Evolutionary conservation across 306 rosid species (phyloP).

Genomic region (Rubus idaeus): DNA sequence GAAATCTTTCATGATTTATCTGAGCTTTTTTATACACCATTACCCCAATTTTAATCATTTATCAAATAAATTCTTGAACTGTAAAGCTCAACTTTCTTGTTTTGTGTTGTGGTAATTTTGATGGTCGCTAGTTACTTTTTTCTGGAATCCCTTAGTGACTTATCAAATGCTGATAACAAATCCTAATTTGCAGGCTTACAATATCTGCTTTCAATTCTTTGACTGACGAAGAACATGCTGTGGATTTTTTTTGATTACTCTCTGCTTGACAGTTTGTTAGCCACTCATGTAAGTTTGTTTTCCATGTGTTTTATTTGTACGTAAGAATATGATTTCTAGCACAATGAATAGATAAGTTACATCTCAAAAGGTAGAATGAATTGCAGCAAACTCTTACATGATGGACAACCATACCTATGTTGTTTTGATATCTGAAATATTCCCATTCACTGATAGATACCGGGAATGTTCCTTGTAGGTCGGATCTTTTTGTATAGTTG

Average conservation of each 20-base stretch:
- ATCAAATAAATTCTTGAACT: background rate
- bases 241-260: constrained; percentile 39
- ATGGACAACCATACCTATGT: background rate
- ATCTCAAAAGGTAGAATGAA: constrained; percentile 21
- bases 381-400: background rate
- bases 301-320: constrained; percentile 11
- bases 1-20: background rate
- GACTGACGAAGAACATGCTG: constrained; percentile 52
- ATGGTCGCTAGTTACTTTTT: background rate
- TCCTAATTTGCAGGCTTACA: constrained; percentile 71
- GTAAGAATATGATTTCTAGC: constrained; percentile 1
- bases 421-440: constrained; percentile 5
- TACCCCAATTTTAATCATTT: background rate
- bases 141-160: background rate
- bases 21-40: background rate
- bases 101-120: background rate
- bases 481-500: background rate
- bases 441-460: background rate
- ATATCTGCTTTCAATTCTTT: constrained; percentile 58
- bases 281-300: constrained; percentile 40
- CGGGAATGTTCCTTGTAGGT: background rate
- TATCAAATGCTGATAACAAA: constrained; percentile 19
- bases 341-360: constrained; percentile 20
- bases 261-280: constrained; percentile 36
- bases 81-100: background rate